Percentiles rank a stretch among this genome's conserved stretches.
Evolutionary conservation across 176 grass and related monocot genomes (phyloP).

Genomic region (Poa annua): DNA sequence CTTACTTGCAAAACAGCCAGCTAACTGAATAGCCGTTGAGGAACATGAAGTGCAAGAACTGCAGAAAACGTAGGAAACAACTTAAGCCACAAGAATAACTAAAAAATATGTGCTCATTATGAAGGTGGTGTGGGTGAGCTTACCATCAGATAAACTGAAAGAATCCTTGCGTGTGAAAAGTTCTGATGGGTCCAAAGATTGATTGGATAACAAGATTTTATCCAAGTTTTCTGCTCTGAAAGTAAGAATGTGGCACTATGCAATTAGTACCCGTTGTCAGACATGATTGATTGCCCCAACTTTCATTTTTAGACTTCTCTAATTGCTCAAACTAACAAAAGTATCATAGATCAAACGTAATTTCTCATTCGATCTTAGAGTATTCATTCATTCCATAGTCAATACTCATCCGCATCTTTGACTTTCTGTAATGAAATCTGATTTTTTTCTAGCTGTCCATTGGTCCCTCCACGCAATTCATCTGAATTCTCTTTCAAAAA

Average conservation of each 20-base stretch:
- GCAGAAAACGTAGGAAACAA: conserved; percentile 26
- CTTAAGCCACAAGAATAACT: conserved; percentile 35
- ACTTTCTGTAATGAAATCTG: neutral
- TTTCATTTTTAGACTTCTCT: neutral
- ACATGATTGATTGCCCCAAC: neutral
- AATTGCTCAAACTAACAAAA: neutral
- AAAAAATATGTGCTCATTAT: neutral
- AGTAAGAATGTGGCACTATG: conserved; percentile 20
- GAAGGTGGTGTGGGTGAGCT: conserved; percentile 14
- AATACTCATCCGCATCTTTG: neutral
- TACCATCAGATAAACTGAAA: conserved; percentile 69
- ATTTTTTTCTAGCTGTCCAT: no score
- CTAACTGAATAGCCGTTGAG: conserved; percentile 33
- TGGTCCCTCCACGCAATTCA: neutral
- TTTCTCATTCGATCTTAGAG: neutral
- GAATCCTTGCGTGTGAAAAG: conserved; percentile 61
- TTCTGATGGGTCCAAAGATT: conserved; percentile 47
- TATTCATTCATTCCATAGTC: neutral
- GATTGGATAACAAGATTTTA: conserved; percentile 57
- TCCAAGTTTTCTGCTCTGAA: conserved; percentile 63
- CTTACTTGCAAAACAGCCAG: neutral
- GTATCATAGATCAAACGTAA: neutral
- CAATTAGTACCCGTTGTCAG: conserved; percentile 21
- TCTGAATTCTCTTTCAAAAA: no score
- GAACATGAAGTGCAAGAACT: conserved; percentile 52